Conservation (phyloP, 495 filamentous ascomycete species). For the Platismatia glauca region DNA sequence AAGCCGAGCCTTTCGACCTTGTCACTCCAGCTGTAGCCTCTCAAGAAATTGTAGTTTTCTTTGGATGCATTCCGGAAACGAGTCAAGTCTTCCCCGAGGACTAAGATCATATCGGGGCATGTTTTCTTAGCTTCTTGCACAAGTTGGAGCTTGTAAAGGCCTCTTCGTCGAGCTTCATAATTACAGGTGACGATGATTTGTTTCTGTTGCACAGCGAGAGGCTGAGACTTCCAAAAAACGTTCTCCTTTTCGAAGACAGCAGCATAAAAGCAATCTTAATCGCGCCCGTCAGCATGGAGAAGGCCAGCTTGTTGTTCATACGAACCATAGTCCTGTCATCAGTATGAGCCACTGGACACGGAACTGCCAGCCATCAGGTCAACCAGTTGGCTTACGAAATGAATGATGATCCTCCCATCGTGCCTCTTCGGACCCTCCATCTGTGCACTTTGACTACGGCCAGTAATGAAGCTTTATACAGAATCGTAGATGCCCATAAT, state of each 20-base stretch:
- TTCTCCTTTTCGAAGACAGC: conserved; percentile 76
- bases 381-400: conserved; percentile 51
- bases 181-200: conserved; percentile 93
- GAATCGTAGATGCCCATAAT: no score
- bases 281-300: conserved; percentile 25
- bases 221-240: conserved; percentile 59
- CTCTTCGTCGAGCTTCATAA: conserved; percentile 71
- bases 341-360: not conserved
- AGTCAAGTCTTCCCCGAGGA: conserved; percentile 79
- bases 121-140: conserved; percentile 70
- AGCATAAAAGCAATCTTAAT: conserved; percentile 94
- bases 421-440: conserved; percentile 42
- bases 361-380: conserved; percentile 1
- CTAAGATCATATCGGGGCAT: conserved; percentile 77
- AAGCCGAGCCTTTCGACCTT: conserved; percentile 75
- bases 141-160: conserved; percentile 74
- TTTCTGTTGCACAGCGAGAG: conserved; percentile 74
- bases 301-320: not conserved
- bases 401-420: conserved; percentile 65
- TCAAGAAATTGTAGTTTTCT: conserved; percentile 60
- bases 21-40: conserved; percentile 61
- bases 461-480: no score
- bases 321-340: conserved; percentile 17
- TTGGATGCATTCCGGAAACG: conserved; percentile 82
- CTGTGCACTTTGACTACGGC: no score